Evolutionary conservation across 306 rosid species (phyloP), one percentile per base, ranked within the genome.

Genomic region (Begonia masoniana): DNA sequence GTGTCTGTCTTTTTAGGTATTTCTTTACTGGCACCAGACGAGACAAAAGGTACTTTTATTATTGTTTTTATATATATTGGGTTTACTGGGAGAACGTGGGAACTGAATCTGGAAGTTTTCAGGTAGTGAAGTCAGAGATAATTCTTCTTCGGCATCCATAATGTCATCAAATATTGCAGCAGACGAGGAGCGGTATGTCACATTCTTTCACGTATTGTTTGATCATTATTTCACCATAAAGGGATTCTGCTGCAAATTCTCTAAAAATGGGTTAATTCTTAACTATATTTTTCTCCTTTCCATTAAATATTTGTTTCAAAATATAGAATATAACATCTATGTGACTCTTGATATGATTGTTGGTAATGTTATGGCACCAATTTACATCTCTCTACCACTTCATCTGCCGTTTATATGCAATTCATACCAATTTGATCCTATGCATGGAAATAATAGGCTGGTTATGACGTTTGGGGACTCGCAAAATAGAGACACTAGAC

Each of bases 21-120:
- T 76, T 81, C 92, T 62, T 77, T 91, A 70, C 76, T 91, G 69
- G 99, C 99, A 50, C 99, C 99, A 31, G 99, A 91, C 64, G 99
- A 91, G 19, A 48, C 94, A 10, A 91, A 78, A 81, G 99, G 99
- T 91, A 73, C 41, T 64, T 62, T 56, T 43, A 48, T 57, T 16
- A 4, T 56, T 23, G 60, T 58, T 45, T 60, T 43, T 21, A 4
- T 52, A 60, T 49, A 55, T 47, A 55, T 58, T 52, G 50, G 47
- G 58, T 36, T 56, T 57, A 47, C 62, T 50, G 51, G 57, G 59
- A 62, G 42, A 58, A 58, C 56, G 47, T 43, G 35, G 42, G 46
- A 51, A 68, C 77, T 64, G 53, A 55, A 45, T 70, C 52, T 68
- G 48, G 56, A 51, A 63, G 41, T 52, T 70, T 10, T 69, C 80